Conservation (phyloP, 73 alveolate genomes). For the Uronychia binucleata region DNA sequence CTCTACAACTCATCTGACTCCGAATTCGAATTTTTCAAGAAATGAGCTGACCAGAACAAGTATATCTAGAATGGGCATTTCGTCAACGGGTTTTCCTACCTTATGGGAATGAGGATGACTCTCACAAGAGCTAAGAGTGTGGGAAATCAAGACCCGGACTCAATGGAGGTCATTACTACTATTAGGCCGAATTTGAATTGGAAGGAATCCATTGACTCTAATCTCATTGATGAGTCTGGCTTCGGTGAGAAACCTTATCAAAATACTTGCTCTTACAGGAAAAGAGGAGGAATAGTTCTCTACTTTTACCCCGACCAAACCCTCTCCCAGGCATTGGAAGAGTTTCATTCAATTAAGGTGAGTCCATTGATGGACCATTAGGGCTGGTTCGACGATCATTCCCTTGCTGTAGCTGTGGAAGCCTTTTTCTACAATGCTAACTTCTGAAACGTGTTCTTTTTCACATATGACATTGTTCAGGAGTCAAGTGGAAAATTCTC, state of each 20-base stretch:
- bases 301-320: constrained; percentile 14
- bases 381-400: constrained; percentile 8
- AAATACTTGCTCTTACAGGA: constrained; percentile 6
- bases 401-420: constrained; percentile 20
- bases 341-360: constrained; percentile 1
- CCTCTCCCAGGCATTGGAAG: not conserved
- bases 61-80: not conserved
- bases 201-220: no score
- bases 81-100: not conserved
- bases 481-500: constrained; percentile 28
- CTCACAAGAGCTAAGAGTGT: not conserved
- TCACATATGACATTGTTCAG: not conserved
- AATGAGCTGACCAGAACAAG: not conserved
- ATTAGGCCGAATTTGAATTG: no score
- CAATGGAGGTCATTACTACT: not conserved
- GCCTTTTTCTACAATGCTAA: constrained; percentile 36
- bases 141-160: not conserved
- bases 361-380: not conserved
- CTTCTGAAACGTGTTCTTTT: constrained; percentile 3
- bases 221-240: no score
- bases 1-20: not conserved
- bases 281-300: constrained; percentile 40
- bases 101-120: not conserved
- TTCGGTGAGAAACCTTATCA: no score
- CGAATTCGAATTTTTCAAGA: not conserved